Base-by-base conservation (phyloP, 208 protist genomes). In the Trypanosoma vivax region DNA sequence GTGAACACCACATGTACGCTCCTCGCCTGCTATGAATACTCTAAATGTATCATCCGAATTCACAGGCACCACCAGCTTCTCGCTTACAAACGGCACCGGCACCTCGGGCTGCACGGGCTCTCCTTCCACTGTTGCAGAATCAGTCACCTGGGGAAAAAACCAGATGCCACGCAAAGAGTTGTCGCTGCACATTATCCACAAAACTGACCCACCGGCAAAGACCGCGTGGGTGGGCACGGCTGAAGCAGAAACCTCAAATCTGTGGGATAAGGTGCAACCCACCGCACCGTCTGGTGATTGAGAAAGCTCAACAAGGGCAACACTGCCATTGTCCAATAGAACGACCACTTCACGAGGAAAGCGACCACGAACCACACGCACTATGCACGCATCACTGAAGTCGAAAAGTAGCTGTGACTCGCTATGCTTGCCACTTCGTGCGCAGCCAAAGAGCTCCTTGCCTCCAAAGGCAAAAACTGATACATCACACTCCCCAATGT, bases 151-250 rank as follows among this genome's bases (percentile, higher is more conserved):
- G 0, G 51, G 51, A 1, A 34, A 30, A 58, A 67, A 67, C 60
- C 51, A 67, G 34, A 55, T 60, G 2, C 41, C 70, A 24, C 62
- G 49, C 18, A 83, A 54, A 2, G 54, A 39, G 40, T 71, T 59
- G 31, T 88, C 76, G 16, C 60, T 61, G 60, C 79, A 88, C 13
- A 82, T 41, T 3, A 77, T 58, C 80, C 80, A 88, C 34, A 88
- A 54, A 41, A 58, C 60, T 5, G 66, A 67, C 0, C 63, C 50
- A 35, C 60, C 62, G 1, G 65, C 55, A 21, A 53, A 67, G 27
- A 53, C 51, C 6, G 61, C 50, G 5, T 46, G 18, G n/a, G 37
- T 53, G 3, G 68, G 63, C 7, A 73, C 28, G 5, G 59, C 53
- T 1, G 50, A 31, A 6, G 29, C 45, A 10, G 60, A 53, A 24